Percentiles rank a stretch among this genome's conserved stretches.
Evolutionary conservation across 768 basidiomycete species (phyloP).

Genomic region (Strobilomyces confusus): DNA sequence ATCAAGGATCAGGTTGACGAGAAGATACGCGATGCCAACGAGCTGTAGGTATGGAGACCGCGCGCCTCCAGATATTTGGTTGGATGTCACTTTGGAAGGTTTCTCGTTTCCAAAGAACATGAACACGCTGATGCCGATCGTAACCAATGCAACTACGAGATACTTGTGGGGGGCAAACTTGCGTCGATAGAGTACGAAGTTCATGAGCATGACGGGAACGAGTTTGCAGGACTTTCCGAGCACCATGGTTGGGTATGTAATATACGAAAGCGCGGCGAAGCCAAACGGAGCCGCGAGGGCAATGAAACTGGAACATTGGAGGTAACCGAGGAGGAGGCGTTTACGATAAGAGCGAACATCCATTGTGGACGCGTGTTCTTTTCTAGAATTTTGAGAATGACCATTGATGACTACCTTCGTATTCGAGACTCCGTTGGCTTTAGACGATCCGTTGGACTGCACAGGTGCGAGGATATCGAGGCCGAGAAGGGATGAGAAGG

Average conservation of each 20-base stretch:
- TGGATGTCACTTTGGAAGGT: conserved; percentile 35
- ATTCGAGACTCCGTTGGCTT: conserved; percentile 22
- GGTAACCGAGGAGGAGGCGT: conserved; percentile 64
- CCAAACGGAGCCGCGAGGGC: conserved; percentile 93
- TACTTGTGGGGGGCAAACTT: conserved; percentile 94
- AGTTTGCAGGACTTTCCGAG: conserved; percentile 99
- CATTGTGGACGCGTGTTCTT: conserved; percentile 26
- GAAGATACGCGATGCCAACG: conserved; percentile 70
- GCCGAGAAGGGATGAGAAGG: conserved; percentile 57
- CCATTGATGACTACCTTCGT: conserved; percentile 39
- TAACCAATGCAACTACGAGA: conserved; percentile 90
- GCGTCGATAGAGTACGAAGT: conserved; percentile 90
- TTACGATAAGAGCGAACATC: conserved; percentile 35
- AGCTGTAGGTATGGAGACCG: conserved; percentile 50
- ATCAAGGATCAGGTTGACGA: conserved; percentile 87
- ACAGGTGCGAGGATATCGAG: conserved; percentile 37
- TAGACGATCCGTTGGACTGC: conserved; percentile 20
- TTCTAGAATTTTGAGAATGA: conserved; percentile 17
- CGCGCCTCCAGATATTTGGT: conserved; percentile 25
- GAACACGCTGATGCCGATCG: conserved; percentile 86
- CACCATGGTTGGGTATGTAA: conserved; percentile 98
- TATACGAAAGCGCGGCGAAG: conserved; percentile 90
- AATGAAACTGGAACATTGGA: conserved; percentile 84
- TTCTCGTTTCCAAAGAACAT: conserved; percentile 79
- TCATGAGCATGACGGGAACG: conserved; percentile 98